A percentile compares a stretch with the other conserved stretches of the same genome.
Conservation (phyloP, 176 grass and related monocot genomes). For the bread wheat (Triticum aestivum) region DNA sequence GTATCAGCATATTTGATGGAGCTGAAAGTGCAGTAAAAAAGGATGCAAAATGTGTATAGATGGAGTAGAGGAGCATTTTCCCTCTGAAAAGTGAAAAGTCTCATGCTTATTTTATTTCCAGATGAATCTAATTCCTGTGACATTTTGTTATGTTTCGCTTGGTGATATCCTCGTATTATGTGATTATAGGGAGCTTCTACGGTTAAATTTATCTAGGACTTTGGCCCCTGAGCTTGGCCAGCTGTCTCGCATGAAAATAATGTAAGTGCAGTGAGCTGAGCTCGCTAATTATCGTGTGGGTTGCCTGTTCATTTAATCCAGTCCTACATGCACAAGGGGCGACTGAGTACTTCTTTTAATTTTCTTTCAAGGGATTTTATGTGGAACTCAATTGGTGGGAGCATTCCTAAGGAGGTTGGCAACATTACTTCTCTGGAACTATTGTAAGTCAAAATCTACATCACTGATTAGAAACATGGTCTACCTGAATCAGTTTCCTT, state of each 20-base stretch:
- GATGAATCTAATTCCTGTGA: conserved; percentile 14
- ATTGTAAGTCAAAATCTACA: conserved; percentile 46
- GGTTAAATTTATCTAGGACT: conserved; percentile 64
- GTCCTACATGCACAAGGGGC: background rate
- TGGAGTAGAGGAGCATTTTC: background rate
- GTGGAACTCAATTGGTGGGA: conserved; percentile 64
- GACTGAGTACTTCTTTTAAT: background rate
- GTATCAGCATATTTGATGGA: too few species aligned
- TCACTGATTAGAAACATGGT: background rate
- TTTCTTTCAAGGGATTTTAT: conserved; percentile 74
- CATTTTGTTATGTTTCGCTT: conserved; percentile 22
- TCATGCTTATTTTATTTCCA: background rate
- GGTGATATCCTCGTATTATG: conserved; percentile 27
- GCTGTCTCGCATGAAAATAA: conserved; percentile 70
- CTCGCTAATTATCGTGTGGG: background rate
- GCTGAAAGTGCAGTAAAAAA: too few species aligned
- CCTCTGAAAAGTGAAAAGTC: background rate
- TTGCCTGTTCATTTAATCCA: background rate
- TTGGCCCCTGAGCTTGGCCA: conserved; percentile 82
- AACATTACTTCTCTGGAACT: conserved; percentile 67
- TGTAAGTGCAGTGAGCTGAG: conserved; percentile 58
- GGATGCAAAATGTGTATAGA: background rate
- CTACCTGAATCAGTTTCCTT: background rate
- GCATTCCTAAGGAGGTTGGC: conserved; percentile 66
- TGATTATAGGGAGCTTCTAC: conserved; percentile 77